Conservation (phyloP, 2,329 filamentous ascomycete species). For the Sclerotinia borealis region DNA sequence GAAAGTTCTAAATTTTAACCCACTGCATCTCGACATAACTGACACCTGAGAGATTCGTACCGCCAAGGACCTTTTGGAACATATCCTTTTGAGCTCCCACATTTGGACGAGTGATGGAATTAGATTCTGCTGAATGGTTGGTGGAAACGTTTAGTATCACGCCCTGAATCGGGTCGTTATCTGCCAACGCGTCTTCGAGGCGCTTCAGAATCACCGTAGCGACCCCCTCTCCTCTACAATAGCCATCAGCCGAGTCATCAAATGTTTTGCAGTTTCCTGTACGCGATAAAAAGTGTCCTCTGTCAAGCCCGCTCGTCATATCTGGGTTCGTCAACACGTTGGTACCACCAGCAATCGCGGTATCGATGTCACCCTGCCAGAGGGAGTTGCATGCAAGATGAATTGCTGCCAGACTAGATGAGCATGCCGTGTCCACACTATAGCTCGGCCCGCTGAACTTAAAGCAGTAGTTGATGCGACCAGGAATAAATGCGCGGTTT, state of each 20-base stretch:
- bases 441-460: slow-evolving; percentile 43
- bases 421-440: slow-evolving; percentile 55
- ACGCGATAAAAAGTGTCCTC: slow-evolving; percentile 15
- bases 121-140: slow-evolving; percentile 42
- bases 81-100: slow-evolving; percentile 35
- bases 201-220: slow-evolving; percentile 50
- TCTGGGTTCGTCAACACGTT: slow-evolving; percentile 23
- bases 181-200: slow-evolving; percentile 39
- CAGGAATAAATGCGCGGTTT: slow-evolving; percentile 24
- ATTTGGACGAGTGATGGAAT: slow-evolving; percentile 41
- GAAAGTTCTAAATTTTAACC: too few relatives aligned
- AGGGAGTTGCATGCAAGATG: slow-evolving; percentile 48
- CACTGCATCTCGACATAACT: slow-evolving; percentile 19
- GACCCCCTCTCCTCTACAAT: slow-evolving; percentile 57
- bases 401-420: slow-evolving; percentile 47
- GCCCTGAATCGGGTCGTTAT: slow-evolving; percentile 39
- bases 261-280: slow-evolving; percentile 39
- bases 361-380: slow-evolving; percentile 38
- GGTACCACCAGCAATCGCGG: slow-evolving; percentile 40
- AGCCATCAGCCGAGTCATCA: slow-evolving; percentile 56
- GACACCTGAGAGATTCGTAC: slow-evolving; percentile 9
- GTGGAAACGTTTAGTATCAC: slow-evolving; percentile 37
- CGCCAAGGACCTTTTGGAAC: slow-evolving; percentile 13
- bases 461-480: slow-evolving; percentile 36
- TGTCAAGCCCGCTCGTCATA: slow-evolving; percentile 33